A percentile compares a stretch with the other conserved stretches of the same genome.
These are phyloP conservation scores for Ballota nigra DNA, from an alignment of 257 asterid genomes.

Conservation along the genomic window DNA sequence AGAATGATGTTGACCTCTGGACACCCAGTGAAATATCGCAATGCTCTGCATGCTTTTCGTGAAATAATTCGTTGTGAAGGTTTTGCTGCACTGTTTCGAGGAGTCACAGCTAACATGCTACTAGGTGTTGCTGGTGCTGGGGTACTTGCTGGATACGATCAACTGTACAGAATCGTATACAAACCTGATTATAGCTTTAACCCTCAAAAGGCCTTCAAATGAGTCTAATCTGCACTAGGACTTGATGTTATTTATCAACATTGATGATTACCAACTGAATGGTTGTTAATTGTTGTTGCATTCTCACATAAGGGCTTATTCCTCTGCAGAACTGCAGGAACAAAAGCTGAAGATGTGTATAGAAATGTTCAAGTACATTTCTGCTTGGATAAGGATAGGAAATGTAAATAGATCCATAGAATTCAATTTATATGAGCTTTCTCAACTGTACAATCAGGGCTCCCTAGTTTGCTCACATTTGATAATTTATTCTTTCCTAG, in stretches of 20 bases:
- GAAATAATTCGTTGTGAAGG: constrained; percentile 76
- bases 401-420: not conserved
- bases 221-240: constrained; percentile 26
- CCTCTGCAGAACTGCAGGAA: not conserved
- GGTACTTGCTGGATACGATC: constrained; percentile 96
- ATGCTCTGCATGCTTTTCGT: constrained; percentile 59
- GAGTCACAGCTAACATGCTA: constrained; percentile 87
- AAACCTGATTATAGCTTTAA: constrained; percentile 43
- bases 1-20: constrained; percentile 99
- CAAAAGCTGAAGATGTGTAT: too few relatives aligned
- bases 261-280: not conserved
- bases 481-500: not conserved
- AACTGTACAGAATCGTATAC: constrained; percentile 57
- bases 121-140: constrained; percentile 97
- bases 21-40: constrained; percentile 67
- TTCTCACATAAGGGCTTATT: too few relatives aligned
- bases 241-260: not conserved
- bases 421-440: not conserved
- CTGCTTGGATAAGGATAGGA: not conserved
- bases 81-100: constrained; percentile 61
- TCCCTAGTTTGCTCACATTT: constrained; percentile 3
- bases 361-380: not conserved
- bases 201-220: constrained; percentile 58
- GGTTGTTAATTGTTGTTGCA: not conserved
- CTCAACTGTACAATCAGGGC: not conserved